Conservation (phyloP, 176 grass and related monocot species). For the Phragmites australis region DNA sequence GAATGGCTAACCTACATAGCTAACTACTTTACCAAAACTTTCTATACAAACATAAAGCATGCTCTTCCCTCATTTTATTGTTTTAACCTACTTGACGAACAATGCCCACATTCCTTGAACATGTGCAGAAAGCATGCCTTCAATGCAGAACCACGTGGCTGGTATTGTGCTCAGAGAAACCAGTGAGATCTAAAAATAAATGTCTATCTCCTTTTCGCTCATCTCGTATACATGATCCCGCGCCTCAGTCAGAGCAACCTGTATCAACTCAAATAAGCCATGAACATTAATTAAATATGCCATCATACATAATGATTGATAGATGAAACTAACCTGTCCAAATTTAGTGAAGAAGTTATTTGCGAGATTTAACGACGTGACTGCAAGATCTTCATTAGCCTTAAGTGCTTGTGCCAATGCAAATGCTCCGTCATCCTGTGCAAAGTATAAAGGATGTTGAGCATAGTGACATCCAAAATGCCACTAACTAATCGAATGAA, state of each 20-base stretch:
- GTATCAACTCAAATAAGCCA: slow-evolving; percentile 38
- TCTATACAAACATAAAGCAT: slow-evolving; percentile 31
- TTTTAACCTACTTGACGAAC: slow-evolving; percentile 21
- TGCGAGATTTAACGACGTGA: slow-evolving; percentile 72
- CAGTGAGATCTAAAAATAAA: slow-evolving; percentile 66
- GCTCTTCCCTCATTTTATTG: slow-evolving; percentile 31
- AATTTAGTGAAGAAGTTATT: slow-evolving; percentile 96
- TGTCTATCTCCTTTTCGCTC: slow-evolving; percentile 85
- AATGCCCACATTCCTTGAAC: slow-evolving; percentile 25
- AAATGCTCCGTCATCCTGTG: slow-evolving; percentile 90
- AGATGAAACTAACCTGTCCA: slow-evolving; percentile 68
- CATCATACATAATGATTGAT: slow-evolving; percentile 2
- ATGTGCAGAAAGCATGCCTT: slow-evolving; percentile 11
- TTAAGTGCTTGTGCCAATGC: slow-evolving; percentile 92
- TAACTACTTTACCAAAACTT: slow-evolving; percentile 47
- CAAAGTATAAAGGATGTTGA: slow-evolving; percentile 14
- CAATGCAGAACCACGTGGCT: not conserved
- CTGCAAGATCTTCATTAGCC: slow-evolving; percentile 85
- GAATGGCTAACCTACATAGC: slow-evolving; percentile 41
- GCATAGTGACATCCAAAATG: not conserved
- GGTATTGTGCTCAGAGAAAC: slow-evolving; percentile 1
- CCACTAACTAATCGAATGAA: slow-evolving; percentile 21
- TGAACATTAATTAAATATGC: slow-evolving; percentile 29
- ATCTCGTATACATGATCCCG: slow-evolving; percentile 90
- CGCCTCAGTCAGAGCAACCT: slow-evolving; percentile 91